These are phyloP conservation scores for Penicillium flavigenum DNA, from an alignment of 495 filamentous ascomycete genomes.

Conservation along the genomic window DNA sequence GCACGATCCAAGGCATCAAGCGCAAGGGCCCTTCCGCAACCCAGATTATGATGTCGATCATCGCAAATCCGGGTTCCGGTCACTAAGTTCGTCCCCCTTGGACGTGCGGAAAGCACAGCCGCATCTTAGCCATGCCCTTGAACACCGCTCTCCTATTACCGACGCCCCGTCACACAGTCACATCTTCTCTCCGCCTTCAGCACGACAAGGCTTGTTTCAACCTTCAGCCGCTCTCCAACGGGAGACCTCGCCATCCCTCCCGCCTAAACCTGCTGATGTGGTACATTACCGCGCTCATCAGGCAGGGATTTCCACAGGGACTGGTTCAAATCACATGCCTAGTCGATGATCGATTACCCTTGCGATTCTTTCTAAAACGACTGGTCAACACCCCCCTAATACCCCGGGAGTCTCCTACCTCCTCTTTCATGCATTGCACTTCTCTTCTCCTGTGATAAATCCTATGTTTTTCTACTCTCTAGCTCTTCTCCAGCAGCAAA, in stretches of 20 bases:
- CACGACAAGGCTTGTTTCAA: conserved; percentile 40
- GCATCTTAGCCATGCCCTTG: conserved; percentile 26
- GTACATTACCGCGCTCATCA: conserved; percentile 37
- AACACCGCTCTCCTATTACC: conserved; percentile 29
- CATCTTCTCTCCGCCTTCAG: conserved; percentile 41
- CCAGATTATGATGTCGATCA: conserved; percentile 40
- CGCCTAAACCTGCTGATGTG: conserved; percentile 36
- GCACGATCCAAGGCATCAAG: conserved; percentile 34
- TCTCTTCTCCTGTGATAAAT: conserved; percentile 11
- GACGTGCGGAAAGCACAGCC: conserved; percentile 47
- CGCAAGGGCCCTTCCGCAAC: conserved; percentile 31
- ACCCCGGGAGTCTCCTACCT: conserved; percentile 2
- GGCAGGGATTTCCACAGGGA: conserved; percentile 27
- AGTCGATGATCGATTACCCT: conserved; percentile 28
- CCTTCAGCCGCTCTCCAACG: conserved; percentile 29
- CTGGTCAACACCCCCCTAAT: conserved; percentile 8
- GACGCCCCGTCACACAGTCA: conserved; percentile 30
- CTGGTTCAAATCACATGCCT: conserved; percentile 39
- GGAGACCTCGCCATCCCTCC: conserved; percentile 35
- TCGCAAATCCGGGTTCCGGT: conserved; percentile 42
- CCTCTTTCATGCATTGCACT: conserved; percentile 6
- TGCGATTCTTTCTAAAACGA: background rate
- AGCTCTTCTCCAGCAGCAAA: conserved; percentile 12
- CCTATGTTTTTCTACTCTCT: background rate
- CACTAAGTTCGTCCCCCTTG: conserved; percentile 45